A percentile compares a stretch with the other conserved stretches of the same genome.
Evolutionary conservation across 2,329 filamentous ascomycete species (phyloP).

Genomic region (Botryotinia convoluta): DNA sequence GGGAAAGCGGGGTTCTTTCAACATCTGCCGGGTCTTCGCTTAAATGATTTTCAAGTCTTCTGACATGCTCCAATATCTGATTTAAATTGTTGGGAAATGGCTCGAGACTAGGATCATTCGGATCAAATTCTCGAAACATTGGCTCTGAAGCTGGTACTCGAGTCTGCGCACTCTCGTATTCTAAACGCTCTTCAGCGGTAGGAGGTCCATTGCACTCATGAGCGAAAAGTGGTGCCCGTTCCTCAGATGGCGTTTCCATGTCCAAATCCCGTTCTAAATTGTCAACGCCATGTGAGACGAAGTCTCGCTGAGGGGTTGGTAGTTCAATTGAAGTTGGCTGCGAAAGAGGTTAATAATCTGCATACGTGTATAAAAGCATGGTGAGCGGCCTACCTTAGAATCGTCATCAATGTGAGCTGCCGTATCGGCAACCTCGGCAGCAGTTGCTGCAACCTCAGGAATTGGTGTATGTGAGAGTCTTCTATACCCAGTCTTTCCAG

Average conservation of each 20-base stretch:
- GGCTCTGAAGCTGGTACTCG: background rate
- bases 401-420: constrained; percentile 42
- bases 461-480: constrained; percentile 42
- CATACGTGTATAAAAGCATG: background rate
- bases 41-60: constrained; percentile 29
- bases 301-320: background rate
- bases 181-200: constrained; percentile 22
- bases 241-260: constrained; percentile 28
- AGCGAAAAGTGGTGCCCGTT: constrained; percentile 35
- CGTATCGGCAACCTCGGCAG: constrained; percentile 46
- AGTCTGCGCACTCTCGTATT: background rate
- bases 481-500: constrained; percentile 36
- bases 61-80: constrained; percentile 31
- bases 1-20: constrained; percentile 27
- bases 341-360: background rate
- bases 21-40: constrained; percentile 28
- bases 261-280: constrained; percentile 2
- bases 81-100: constrained; percentile 34
- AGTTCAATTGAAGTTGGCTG: constrained; percentile 7
- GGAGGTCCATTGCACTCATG: constrained; percentile 32
- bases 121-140: constrained; percentile 26
- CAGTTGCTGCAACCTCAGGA: constrained; percentile 43
- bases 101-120: constrained; percentile 34
- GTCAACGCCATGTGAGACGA: background rate
- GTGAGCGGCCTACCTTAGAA: constrained; percentile 20